These are phyloP conservation scores for Golubevia pallescens DNA, from an alignment of 1,284 basidiomycete genomes.

Conservation along the genomic window DNA sequence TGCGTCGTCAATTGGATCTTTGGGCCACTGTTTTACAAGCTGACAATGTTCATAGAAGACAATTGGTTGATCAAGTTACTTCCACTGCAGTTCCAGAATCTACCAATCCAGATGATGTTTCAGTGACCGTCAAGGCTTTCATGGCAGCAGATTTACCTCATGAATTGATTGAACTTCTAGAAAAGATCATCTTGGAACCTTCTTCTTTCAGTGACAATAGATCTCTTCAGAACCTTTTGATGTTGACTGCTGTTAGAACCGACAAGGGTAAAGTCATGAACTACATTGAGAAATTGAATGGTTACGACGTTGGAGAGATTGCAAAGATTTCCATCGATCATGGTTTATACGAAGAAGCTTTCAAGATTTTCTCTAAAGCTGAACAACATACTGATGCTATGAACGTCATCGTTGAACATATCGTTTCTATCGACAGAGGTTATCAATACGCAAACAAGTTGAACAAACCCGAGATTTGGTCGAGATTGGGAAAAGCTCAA, in stretches of 20 bases:
- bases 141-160: slow-evolving; percentile 95
- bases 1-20: slow-evolving; percentile 90
- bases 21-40: slow-evolving; percentile 94
- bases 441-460: slow-evolving; percentile 96
- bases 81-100: slow-evolving; percentile 90
- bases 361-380: slow-evolving; percentile 58
- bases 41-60: slow-evolving; percentile 90
- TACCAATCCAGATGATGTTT: slow-evolving; percentile 98
- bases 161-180: slow-evolving; percentile 94
- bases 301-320: slow-evolving; percentile 93
- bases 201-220: slow-evolving; percentile 95
- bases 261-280: slow-evolving; percentile 98
- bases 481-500: slow-evolving; percentile 96
- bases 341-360: slow-evolving; percentile 95
- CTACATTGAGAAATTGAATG: slow-evolving; percentile 96
- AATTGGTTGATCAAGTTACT: slow-evolving; percentile 87
- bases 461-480: slow-evolving; percentile 96
- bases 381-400: slow-evolving; percentile 74
- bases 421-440: slow-evolving; percentile 96
- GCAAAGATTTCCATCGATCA: slow-evolving; percentile 97
- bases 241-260: slow-evolving; percentile 94
- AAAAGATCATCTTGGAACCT: slow-evolving; percentile 97
- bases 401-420: slow-evolving; percentile 96
- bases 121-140: slow-evolving; percentile 98
- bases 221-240: slow-evolving; percentile 75